A percentile compares a stretch with the other conserved stretches of the same genome.
Evolutionary conservation across 192 early-diverging fungal genomes (phyloP).

Genomic region (Linnemannia zychae): DNA sequence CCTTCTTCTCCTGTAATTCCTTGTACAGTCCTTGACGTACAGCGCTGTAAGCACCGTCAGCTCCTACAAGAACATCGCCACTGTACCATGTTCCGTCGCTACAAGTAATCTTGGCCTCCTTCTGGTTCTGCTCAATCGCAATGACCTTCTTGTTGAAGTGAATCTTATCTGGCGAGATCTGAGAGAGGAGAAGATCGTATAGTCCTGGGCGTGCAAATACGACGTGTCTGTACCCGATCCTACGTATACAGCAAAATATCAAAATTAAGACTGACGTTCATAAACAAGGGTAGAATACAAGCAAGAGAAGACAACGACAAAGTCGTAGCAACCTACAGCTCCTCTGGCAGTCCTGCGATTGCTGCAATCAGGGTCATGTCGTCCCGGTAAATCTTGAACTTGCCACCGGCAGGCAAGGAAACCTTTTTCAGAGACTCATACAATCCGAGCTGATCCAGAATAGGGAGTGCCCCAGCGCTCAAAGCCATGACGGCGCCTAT

Average conservation of each 20-base stretch:
- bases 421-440: background rate
- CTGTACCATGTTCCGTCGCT: constrained; percentile 13
- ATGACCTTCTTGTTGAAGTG: constrained; percentile 28
- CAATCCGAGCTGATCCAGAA: background rate
- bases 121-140: background rate
- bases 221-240: background rate
- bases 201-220: background rate
- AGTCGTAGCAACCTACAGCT: background rate
- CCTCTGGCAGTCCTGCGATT: background rate
- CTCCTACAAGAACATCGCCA: constrained; percentile 42
- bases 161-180: background rate
- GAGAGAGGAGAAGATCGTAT: constrained; percentile 1
- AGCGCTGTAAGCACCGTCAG: constrained; percentile 31
- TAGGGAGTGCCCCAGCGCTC: background rate
- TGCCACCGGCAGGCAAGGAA: background rate
- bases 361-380: background rate
- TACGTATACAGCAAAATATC: background rate
- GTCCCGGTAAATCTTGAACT: background rate
- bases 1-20: background rate
- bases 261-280: background rate
- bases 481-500: constrained; percentile 4
- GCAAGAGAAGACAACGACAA: background rate
- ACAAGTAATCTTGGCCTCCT: constrained; percentile 32
- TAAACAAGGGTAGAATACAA: too few relatives aligned
- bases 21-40: constrained; percentile 9